A percentile compares a stretch with the other conserved stretches of the same genome.
phyloP scores from a whole-genome alignment of 225 moss, liverwort and hornwort species.

The Bryum argenteum region DNA sequence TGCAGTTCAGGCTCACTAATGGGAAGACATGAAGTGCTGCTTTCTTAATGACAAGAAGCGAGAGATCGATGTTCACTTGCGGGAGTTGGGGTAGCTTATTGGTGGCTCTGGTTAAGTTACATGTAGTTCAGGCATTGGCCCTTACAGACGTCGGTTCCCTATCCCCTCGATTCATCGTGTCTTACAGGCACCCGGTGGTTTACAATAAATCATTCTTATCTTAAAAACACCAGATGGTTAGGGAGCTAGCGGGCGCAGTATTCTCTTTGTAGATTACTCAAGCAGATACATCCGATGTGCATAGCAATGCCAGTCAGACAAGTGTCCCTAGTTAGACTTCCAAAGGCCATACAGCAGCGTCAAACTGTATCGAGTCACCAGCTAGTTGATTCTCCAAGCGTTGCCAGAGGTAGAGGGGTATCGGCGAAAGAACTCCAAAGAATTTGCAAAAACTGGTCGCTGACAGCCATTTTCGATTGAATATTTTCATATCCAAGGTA shows the following conservation, averaged over 20 bases:
- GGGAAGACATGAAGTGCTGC: constrained; percentile 28
- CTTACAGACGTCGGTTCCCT: constrained; percentile 24
- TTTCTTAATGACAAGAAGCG: constrained; percentile 41
- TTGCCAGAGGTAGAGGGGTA: constrained; percentile 20
- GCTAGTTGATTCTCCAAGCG: constrained; percentile 24
- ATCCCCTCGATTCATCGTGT: constrained; percentile 4
- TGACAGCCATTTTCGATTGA: neutral
- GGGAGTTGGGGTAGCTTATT: constrained; percentile 22
- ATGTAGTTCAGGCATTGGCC: constrained; percentile 27
- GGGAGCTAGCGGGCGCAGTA: constrained; percentile 31
- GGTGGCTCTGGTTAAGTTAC: constrained; percentile 22
- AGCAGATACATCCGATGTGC: constrained; percentile 30
- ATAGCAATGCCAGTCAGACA: constrained; percentile 35
- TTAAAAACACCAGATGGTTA: constrained; percentile 28
- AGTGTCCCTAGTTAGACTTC: constrained; percentile 37
- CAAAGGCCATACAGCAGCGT: constrained; percentile 36
- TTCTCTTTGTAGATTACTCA: constrained; percentile 18
- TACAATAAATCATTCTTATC: constrained; percentile 19
- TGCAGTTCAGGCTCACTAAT: constrained; percentile 41
- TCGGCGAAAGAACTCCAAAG: neutral
- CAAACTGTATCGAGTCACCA: constrained; percentile 4
- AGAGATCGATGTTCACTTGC: constrained; percentile 35
- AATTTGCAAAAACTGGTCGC: constrained; percentile 4
- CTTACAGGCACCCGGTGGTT: constrained; percentile 8
- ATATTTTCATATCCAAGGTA: neutral